Evolutionary conservation across 768 basidiomycete species (phyloP), one percentile per base, ranked within the genome.

Genomic region (Terana coerulea): DNA sequence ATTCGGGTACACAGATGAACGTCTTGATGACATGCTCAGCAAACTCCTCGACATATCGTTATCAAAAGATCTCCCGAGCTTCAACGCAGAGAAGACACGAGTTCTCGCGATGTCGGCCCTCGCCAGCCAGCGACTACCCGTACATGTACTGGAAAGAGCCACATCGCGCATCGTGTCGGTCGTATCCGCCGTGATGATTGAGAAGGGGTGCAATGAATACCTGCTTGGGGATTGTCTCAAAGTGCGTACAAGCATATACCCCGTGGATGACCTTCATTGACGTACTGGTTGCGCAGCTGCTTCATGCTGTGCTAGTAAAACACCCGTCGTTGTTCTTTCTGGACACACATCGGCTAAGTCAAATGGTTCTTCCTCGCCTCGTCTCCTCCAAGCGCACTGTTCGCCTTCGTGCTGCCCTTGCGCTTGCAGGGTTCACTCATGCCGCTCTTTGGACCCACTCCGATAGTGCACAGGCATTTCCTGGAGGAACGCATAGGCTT

Each of bases 101-200:
- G 54, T 84, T 83, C 63, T 39, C 53, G 63, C 28, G 72, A 78
- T 47, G 69, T 86, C 24, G 59, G 67, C 37, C 3, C 21, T 44
- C 17, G 33, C 29, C 21, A 41, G 44, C 29, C 36, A 44, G 42
- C 31, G 51, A 6, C 6, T 53, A 2, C 15, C 49, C 9, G 25
- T 28, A 2, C 12, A 24, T n/a, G 46, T 50, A 15, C 49, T 54
- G 2, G 29, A 22, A 6, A n/a, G n/a, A 0, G 14, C 14, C 11
- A 29, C 44, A 35, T 12, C 19, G 40, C 11, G 17, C 5, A 8
- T 19, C 17, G n/a, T n/a, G 1, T 3, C 14, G 3, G 6, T 14
- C 5, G 21, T 46, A 14, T 17, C 3, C 11, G 29, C 9, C 6
- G 17, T 33, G 12, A 3, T 46, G 4, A 10, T 5, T 15, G 44